A percentile compares a stretch with the other conserved stretches of the same genome.
phyloP scores from a whole-genome alignment of 2,329 filamentous ascomycete species.

The Epichloe sp. region DNA sequence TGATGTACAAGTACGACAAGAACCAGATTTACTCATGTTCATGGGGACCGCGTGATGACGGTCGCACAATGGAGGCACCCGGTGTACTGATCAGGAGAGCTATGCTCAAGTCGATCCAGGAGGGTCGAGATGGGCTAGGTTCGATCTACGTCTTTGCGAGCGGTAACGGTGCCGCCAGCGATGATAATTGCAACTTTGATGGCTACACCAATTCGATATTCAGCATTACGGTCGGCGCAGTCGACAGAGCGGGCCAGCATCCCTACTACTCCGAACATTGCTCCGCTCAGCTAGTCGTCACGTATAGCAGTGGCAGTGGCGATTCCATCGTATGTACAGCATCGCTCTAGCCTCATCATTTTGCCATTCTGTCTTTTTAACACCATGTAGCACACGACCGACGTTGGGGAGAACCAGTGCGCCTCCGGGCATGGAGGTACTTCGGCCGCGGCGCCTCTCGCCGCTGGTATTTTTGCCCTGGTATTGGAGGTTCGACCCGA shows the following conservation, averaged over 20 bases:
- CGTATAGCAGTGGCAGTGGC: slow-evolving; percentile 82
- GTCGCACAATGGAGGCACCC: slow-evolving; percentile 84
- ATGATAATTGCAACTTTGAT: slow-evolving; percentile 98
- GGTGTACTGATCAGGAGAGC: slow-evolving; percentile 78
- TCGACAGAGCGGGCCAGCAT: slow-evolving; percentile 76
- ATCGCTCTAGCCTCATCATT: neutral
- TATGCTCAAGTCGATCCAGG: slow-evolving; percentile 84
- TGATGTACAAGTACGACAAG: slow-evolving; percentile 83
- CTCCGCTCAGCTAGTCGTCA: slow-evolving; percentile 88
- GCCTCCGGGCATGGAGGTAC: slow-evolving; percentile 81
- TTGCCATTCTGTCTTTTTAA: neutral
- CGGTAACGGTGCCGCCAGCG: slow-evolving; percentile 75
- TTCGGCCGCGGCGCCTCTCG: slow-evolving; percentile 85
- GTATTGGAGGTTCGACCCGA: slow-evolving; percentile 76
- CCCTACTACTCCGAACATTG: slow-evolving; percentile 95
- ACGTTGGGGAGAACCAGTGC: slow-evolving; percentile 74
- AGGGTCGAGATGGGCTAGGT: slow-evolving; percentile 69
- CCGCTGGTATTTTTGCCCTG: slow-evolving; percentile 82
- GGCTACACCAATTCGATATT: slow-evolving; percentile 99
- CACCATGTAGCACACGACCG: slow-evolving; percentile 63
- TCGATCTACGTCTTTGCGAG: slow-evolving; percentile 93
- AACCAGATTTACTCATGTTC: slow-evolving; percentile 99
- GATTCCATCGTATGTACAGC: slow-evolving; percentile 58
- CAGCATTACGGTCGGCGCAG: slow-evolving; percentile 89
- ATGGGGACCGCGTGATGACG: slow-evolving; percentile 93